Evolutionary conservation across 495 filamentous ascomycete species (phyloP), one percentile per base, ranked within the genome.

Genomic region (Rhypophila decipiens): DNA sequence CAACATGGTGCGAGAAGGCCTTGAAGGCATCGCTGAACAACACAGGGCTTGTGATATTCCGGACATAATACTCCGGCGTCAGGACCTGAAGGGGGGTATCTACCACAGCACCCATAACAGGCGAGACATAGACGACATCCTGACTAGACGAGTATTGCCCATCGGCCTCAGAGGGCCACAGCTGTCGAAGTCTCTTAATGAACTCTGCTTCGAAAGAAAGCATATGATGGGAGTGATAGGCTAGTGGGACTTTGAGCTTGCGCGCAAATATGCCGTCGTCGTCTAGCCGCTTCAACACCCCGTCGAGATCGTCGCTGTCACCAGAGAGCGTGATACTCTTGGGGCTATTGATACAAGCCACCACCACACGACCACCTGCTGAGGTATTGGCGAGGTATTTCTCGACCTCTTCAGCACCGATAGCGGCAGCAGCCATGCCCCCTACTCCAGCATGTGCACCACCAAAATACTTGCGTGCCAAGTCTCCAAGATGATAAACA

Each of bases 341-440:
- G 1, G 68, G 65, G 9, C 64, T 63, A 47, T 78, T 78, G 38
- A 57, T 50, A 44, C 68, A 70, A 18, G 75, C 74, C 1, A 73
- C 51, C 0, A 39, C 47, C 7, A 61, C 31, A 18, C 33, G 9
- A 8, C 36, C 18, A 17, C 22, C 37, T n/a, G n/a, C n/a, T n/a
- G n/a, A n/a, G n/a, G n/a, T n/a, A 12, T 63, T 63, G 4, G 22
- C 19, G 12, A 71, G 53, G 39, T 42, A 34, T 49, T 43, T 36
- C 5, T 53, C 42, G 2, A 63, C 69, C n/a, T 73, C 64, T 5
- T 71, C 56, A 2, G 37, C 37, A 2, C 65, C 56, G 0, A 66
- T 41, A 0, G 71, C 74, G 35, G 59, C 66, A 0, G 76, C 74
- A 5, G 77, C 19, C 77, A 82, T 80, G 8, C 57, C 58, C 4